Base-by-base conservation (phyloP, 768 basidiomycete species). In the Podaxis sp. region DNA sequence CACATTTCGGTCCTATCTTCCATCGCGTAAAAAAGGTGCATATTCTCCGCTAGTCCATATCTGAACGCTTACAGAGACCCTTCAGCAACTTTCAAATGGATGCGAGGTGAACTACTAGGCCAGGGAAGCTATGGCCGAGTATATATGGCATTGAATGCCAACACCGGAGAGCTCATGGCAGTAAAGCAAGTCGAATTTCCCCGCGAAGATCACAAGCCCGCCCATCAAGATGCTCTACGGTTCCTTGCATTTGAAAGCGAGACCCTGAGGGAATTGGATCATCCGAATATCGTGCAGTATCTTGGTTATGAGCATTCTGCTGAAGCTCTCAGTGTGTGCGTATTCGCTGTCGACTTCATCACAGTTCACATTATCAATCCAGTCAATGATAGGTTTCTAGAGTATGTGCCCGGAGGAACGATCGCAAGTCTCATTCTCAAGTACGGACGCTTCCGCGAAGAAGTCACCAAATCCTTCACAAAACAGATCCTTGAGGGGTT, bases 341-440 rank as follows among this genome's bases (percentile, higher is more conserved):
- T 65, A 52, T 42, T 38, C 51, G 40, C 19, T 11, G 40, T 48
- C 15, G 48, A 19, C 44, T 46, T 15, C 17, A 17, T 58, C 17
- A 17, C 39, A 28, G 3, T 51, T 56, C 51, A n/a, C 51, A 51
- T 64, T 36, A 54, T 19, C 60, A 36, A 52, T 52, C 51, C 13
- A 55, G 42, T 46, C 17, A 38, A 68, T 30, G 61, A 42, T 65
- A 96, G 95, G 68, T 97, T 98, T 77, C 76, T 98, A 69, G 95
- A 98, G 75, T 98, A 98, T 71, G 92, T 98, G 36, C 92, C 95
- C 38, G 96, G 96, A 63, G 95, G 96, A n/a, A 94, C 93, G 1
- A 87, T 98, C 59, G 88, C 87, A 69, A 83, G 87, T 65, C 86
- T 90, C 75, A 73, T 96, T 65, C 82, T 85, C 46, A 89, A 87